Conservation (phyloP, 2,329 filamentous ascomycete species). For the Claviceps sp. region DNA sequence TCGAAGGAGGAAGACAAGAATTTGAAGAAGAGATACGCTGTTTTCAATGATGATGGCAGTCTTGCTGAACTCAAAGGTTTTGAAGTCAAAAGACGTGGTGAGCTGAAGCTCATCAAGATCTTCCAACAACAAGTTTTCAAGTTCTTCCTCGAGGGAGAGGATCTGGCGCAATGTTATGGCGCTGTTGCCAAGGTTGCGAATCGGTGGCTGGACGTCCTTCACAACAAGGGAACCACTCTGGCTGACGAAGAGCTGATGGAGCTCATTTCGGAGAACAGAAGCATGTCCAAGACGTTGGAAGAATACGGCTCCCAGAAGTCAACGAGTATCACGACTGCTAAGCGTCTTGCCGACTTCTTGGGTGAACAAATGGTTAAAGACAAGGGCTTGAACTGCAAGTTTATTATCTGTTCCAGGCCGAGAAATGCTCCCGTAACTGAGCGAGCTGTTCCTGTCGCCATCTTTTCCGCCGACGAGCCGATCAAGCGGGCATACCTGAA, state of each 20-base stretch:
- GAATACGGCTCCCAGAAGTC: constrained; percentile 95
- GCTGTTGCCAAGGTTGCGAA: constrained; percentile 93
- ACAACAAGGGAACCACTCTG: constrained; percentile 76
- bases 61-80: constrained; percentile 94
- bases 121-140: constrained; percentile 99
- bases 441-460: constrained; percentile 84
- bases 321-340: constrained; percentile 97
- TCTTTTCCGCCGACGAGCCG: constrained; percentile 84
- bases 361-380: constrained; percentile 99
- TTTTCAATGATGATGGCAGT: constrained; percentile 96
- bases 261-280: constrained; percentile 98
- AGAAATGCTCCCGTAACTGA: constrained; percentile 88
- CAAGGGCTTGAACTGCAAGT: constrained; percentile 98
- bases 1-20: constrained; percentile 99
- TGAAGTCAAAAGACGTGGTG: constrained; percentile 92
- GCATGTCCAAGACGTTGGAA: constrained; percentile 91
- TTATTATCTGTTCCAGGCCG: constrained; percentile 85
- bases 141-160: constrained; percentile 88
- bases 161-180: constrained; percentile 75
- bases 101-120: constrained; percentile 98
- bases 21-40: constrained; percentile 96
- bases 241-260: constrained; percentile 97
- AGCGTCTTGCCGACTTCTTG: constrained; percentile 85
- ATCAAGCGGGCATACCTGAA: constrained; percentile 82
- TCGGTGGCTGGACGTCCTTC: constrained; percentile 87